Evolutionary conservation across 352 stramenopile genomes (phyloP), one percentile per base, ranked within the genome.

Genomic region (Globisporangium canariense): DNA sequence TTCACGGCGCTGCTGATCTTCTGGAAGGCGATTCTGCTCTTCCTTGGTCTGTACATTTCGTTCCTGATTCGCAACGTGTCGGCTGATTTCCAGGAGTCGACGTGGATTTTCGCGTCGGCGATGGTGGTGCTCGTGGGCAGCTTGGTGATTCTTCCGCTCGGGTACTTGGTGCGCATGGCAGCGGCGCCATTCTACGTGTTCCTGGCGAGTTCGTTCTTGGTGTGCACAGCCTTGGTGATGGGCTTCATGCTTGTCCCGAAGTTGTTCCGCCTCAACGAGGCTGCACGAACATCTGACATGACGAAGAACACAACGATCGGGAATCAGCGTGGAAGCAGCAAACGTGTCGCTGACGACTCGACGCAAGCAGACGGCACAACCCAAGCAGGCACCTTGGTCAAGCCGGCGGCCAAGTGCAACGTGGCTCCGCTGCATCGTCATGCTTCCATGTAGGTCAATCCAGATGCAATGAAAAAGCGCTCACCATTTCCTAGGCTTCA

Each of bases 41-140:
- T 60, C 16, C 11, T 66, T 3, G 62, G 62, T 30, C 45, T 68
- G 16, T 66, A 71, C 25, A 36, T 75, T 1, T 62, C 62, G 13
- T 72, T 75, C 41, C 10, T 73, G 34, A 75, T 72, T 28, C 67
- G 63, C 1, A 68, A 79, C 36, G 68, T 77, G 16, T 78, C 73
- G 45, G 57, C 40, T 10, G 77, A 86, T 52, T 86, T 86, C 20
- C 77, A 83, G 58, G 77, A 76, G 34, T 64, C 63, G 2, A 46
- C 60, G n/a, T 77, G 69, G 71, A 78, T 78, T 30, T 74, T 77
- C n/a, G 45, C 56, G 18, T 76, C 71, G 5, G 41, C 61, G 14
- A 51, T 66, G n/a, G 52, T 71, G 0, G 65, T 74, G n/a, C 41
- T 74, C 47, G 41, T 74, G 9, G 59, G 60, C 2, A 53, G 59